These are phyloP conservation scores for Gnaphalium uliginosum DNA, from an alignment of 129 eudicot genomes.

Conservation along the genomic window DNA sequence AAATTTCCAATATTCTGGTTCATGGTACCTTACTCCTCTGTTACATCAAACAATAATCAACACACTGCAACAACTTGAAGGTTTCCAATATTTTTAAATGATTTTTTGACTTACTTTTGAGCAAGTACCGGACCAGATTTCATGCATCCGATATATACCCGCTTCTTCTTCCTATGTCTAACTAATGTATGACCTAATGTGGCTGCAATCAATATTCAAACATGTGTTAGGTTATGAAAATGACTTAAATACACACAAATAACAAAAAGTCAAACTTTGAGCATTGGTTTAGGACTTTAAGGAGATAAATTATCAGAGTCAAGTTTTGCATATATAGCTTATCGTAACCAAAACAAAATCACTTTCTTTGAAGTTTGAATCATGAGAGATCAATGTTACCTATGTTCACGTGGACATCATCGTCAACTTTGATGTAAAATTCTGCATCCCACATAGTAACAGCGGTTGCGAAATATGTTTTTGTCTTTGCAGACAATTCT, in stretches of 20 bases:
- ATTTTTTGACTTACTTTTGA: conserved; percentile 62
- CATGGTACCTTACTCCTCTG: conserved; percentile 95
- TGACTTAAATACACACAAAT: background rate
- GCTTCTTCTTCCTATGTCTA: conserved; percentile 69
- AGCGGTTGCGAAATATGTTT: conserved; percentile 77
- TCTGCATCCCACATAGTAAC: conserved; percentile 92
- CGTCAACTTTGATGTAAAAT: conserved; percentile 88
- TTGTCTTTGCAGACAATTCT: conserved; percentile 86
- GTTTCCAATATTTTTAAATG: background rate
- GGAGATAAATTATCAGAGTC: background rate
- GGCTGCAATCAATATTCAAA: conserved; percentile 51
- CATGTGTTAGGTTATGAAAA: background rate
- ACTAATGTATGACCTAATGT: conserved; percentile 81
- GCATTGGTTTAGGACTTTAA: background rate
- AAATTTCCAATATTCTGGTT: conserved; percentile 94
- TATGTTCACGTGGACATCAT: conserved; percentile 90
- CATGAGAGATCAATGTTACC: conserved; percentile 45
- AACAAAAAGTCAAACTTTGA: conserved; percentile 4
- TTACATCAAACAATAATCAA: conserved; percentile 22
- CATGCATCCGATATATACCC: conserved; percentile 90
- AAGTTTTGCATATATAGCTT: background rate
- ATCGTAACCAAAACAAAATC: conserved; percentile 1
- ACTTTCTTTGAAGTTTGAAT: background rate
- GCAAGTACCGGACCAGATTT: conserved; percentile 95
- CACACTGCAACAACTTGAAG: conserved; percentile 6